Percentiles rank a stretch among this genome's conserved stretches.
Evolutionary conservation across 768 basidiomycete species (phyloP).

Genomic region (Termitomyces sp.): DNA sequence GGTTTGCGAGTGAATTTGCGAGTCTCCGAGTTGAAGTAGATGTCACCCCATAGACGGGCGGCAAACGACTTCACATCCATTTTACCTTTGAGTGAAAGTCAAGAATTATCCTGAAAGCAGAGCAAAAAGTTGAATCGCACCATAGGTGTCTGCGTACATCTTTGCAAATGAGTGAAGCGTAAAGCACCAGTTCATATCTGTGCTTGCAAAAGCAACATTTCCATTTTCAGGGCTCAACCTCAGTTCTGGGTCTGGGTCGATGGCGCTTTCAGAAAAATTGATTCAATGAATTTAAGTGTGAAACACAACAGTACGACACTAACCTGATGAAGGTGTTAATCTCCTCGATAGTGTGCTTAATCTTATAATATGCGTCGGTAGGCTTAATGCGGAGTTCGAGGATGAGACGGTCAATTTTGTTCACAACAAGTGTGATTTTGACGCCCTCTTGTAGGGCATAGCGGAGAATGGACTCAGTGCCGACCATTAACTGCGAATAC

Average conservation of each 20-base stretch:
- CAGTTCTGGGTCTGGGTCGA: slow-evolving; percentile 84
- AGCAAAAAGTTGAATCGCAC: slow-evolving; percentile 30
- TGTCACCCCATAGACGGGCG: slow-evolving; percentile 94
- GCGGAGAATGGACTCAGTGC: slow-evolving; percentile 81
- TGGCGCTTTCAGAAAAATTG: slow-evolving; percentile 38
- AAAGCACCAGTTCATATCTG: slow-evolving; percentile 98
- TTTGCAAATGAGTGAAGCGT: slow-evolving; percentile 90
- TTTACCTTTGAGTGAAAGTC: slow-evolving; percentile 37
- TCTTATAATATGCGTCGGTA: slow-evolving; percentile 96
- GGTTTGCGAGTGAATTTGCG: slow-evolving; percentile 89
- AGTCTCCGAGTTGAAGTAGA: slow-evolving; percentile 82
- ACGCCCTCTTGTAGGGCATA: slow-evolving; percentile 87
- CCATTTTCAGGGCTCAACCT: slow-evolving; percentile 92
- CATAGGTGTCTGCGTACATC: slow-evolving; percentile 93
- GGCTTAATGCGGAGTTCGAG: slow-evolving; percentile 95
- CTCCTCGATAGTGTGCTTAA: slow-evolving; percentile 98
- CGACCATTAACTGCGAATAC: slow-evolving; percentile 73
- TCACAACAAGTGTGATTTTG: slow-evolving; percentile 89
- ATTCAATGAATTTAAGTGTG: not conserved
- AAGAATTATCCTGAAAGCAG: not conserved
- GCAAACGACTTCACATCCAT: slow-evolving; percentile 86
- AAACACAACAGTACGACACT: slow-evolving; percentile 12
- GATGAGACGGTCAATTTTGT: slow-evolving; percentile 97
- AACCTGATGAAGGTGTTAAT: slow-evolving; percentile 95
- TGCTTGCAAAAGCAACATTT: slow-evolving; percentile 95